phyloP scores from a whole-genome alignment of 495 filamentous ascomycete genomes.

The Podospora tetraspora region DNA sequence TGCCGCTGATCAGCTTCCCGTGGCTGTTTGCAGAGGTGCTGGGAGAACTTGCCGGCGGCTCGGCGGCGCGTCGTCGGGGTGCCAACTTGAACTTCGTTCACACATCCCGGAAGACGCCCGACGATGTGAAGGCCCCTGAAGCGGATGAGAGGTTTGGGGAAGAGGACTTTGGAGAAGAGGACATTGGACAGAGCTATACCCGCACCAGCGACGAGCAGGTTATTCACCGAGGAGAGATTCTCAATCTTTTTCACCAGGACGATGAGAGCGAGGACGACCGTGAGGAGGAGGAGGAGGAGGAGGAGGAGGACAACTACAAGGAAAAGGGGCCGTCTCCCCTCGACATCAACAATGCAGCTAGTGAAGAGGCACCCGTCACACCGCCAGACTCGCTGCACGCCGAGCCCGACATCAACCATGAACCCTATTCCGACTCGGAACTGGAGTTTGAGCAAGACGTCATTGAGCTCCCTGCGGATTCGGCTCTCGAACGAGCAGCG shows the following conservation, averaged over 20 bases:
- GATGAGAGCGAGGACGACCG: constrained; percentile 21
- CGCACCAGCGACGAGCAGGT: constrained; percentile 24
- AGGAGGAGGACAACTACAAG: not conserved
- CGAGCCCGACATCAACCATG: not conserved
- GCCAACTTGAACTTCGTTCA: not conserved
- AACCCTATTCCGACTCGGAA: not conserved
- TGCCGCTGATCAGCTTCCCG: constrained; percentile 88
- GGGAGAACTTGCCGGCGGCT: constrained; percentile 56
- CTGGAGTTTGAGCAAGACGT: constrained; percentile 15
- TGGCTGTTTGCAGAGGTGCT: constrained; percentile 80
- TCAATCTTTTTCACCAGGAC: constrained; percentile 27
- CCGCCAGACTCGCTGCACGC: too few species aligned
- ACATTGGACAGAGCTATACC: constrained; percentile 14
- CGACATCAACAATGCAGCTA: not conserved
- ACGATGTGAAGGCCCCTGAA: not conserved
- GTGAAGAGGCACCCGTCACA: not conserved
- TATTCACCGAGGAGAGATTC: constrained; percentile 32
- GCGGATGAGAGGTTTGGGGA: not conserved
- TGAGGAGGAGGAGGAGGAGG: not conserved
- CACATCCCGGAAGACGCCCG: not conserved
- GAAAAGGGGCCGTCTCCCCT: not conserved
- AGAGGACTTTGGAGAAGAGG: not conserved
- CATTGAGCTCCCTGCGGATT: constrained; percentile 12
- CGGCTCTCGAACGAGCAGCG: constrained; percentile 14
- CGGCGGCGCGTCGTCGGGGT: not conserved